Evolutionary conservation across 257 asterid genomes (phyloP).

Genomic region (Anisodus acutangulus): DNA sequence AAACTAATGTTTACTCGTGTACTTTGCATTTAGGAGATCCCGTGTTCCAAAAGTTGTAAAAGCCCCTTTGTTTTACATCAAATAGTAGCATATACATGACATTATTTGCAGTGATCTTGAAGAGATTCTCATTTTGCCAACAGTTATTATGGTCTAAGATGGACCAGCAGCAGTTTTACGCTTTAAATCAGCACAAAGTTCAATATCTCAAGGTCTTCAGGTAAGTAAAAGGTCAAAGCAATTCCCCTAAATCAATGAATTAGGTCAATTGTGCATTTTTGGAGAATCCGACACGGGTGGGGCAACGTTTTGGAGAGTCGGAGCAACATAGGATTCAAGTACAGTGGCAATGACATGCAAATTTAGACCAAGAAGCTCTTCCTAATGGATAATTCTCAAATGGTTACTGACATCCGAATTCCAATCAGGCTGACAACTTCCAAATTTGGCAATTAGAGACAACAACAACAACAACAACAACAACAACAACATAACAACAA

Average conservation of each 20-base stretch:
- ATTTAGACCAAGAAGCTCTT: neutral
- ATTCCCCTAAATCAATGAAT: constrained; percentile 11
- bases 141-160: neutral
- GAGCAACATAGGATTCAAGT: neutral
- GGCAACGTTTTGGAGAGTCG: no score
- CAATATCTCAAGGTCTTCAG: neutral
- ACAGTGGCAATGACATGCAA: neutral
- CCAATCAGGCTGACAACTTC: neutral
- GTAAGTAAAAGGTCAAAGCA: neutral
- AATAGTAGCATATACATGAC: neutral
- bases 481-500: no score
- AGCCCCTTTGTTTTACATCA: neutral
- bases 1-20: neutral
- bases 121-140: neutral
- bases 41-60: neutral
- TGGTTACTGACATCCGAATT: neutral
- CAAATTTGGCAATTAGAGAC: neutral
- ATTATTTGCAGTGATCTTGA: neutral
- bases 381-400: neutral
- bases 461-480: no score
- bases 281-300: no score
- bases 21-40: constrained; percentile 19
- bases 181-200: neutral
- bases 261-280: neutral
- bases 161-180: neutral